phyloP scores from a whole-genome alignment of 257 asterid species.

The Forsythia suspensa region DNA sequence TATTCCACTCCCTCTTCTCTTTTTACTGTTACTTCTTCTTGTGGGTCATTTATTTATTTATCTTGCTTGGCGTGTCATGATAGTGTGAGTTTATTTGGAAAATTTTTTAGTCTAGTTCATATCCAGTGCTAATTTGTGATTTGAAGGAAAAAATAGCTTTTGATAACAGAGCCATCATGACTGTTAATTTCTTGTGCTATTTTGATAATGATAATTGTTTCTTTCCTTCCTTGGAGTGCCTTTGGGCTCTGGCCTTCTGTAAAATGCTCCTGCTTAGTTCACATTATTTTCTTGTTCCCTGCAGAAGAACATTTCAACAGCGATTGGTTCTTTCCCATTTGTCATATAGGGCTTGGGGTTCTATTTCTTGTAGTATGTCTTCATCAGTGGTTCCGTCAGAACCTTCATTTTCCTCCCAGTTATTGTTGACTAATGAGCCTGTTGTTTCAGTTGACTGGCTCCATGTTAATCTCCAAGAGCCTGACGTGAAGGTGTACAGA shows the following conservation, averaged over 20 bases:
- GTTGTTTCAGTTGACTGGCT: slow-evolving; percentile 98
- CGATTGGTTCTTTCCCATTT: slow-evolving; percentile 35
- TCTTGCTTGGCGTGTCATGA: neutral
- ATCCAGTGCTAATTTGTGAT: neutral
- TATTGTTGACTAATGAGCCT: slow-evolving; percentile 60
- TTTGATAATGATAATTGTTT: neutral
- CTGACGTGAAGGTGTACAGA: slow-evolving; percentile 70
- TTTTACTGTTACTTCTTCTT: neutral
- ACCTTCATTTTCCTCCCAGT: slow-evolving; percentile 48
- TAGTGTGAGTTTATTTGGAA: neutral
- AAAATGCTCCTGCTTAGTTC: neutral
- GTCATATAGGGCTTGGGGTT: slow-evolving; percentile 31
- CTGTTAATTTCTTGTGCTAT: neutral
- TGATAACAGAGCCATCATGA: neutral
- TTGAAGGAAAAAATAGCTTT: neutral
- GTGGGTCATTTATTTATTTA: neutral
- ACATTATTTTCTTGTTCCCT: slow-evolving; percentile 7
- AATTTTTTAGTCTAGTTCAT: neutral
- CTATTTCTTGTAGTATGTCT: slow-evolving; percentile 44
- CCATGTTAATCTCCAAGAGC: slow-evolving; percentile 71
- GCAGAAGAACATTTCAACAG: slow-evolving; percentile 43
- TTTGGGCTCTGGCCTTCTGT: neutral
- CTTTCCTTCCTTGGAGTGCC: neutral
- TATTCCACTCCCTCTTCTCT: neutral
- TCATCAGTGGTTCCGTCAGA: slow-evolving; percentile 58